These are phyloP conservation scores for Fusarium setosum DNA, from an alignment of 2,329 filamentous ascomycete genomes.

Conservation along the genomic window DNA sequence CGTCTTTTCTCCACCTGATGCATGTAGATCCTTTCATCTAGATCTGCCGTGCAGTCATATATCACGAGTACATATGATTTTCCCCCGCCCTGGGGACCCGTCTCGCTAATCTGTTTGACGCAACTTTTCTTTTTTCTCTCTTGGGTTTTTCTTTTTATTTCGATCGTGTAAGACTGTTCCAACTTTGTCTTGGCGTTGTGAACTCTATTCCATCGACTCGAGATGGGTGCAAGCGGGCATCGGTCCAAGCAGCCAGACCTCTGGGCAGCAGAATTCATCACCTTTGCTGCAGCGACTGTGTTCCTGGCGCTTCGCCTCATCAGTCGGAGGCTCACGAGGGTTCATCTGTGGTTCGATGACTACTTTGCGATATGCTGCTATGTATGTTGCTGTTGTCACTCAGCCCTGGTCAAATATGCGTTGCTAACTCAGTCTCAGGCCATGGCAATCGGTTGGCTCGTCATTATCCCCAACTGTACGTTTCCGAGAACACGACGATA, in stretches of 20 bases:
- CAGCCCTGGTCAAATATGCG: accelerated
- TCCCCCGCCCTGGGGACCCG: neutral
- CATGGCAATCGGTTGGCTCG: conserved; percentile 28
- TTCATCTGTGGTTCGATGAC: conserved; percentile 35
- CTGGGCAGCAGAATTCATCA: conserved; percentile 27
- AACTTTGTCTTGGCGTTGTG: neutral
- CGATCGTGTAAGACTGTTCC: neutral
- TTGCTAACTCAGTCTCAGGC: conserved; percentile 7
- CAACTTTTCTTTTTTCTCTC: neutral
- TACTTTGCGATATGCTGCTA: conserved; percentile 32
- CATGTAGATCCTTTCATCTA: conserved; percentile 13
- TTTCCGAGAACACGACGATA: neutral
- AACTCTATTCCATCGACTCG: neutral
- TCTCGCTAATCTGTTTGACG: conserved; percentile 28
- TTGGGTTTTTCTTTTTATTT: neutral
- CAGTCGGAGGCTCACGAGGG: conserved; percentile 29
- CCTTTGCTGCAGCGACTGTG: conserved; percentile 24
- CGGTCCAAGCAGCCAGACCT: conserved; percentile 31
- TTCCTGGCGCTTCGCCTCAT: conserved; percentile 20
- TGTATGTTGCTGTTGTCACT: neutral
- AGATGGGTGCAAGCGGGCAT: conserved; percentile 10
- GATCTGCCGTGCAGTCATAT: conserved; percentile 15
- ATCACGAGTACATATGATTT: conserved; percentile 8
- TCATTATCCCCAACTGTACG: conserved; percentile 29
- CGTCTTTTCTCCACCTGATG: neutral